Base-by-base conservation (phyloP, 2,329 filamentous ascomycete genomes). In the Ramularia endophylla region DNA sequence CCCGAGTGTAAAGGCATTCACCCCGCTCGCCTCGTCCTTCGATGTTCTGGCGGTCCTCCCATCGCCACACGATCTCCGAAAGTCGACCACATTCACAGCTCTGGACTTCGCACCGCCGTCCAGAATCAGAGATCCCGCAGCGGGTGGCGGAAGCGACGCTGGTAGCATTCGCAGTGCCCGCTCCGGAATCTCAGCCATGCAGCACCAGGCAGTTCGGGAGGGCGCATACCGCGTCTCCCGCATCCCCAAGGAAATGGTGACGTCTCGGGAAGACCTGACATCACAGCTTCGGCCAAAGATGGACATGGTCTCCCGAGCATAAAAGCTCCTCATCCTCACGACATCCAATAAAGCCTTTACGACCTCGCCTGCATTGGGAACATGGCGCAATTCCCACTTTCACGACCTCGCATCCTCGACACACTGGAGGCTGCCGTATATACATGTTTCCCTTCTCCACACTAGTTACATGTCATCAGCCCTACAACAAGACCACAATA, bases 151-250 rank as follows among this genome's bases (percentile, higher is more conserved):
- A 41, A 71, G 67, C 18, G 70, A 73, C 43, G 66, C 68, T 7
- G 70, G 68, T 37, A 70, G 66, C 29, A 70, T 74, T 46, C 75
- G 75, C 54, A 86, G 85, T 65, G 87, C 86, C 68, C 76, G 80
- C 36, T 87, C 81, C 31, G 87, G 85, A 37, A 81, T 94, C 54
- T 94, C 87, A 4, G 73, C 78, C 3, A 67, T 74, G 38, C 78
- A 88, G 58, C 68, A 79, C 38, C 71, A 80, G 46, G 83, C 86
- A 55, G 81, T 95, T 55, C 85, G 88, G 51, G 77, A 70, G 43
- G 89, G 89, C 51, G 88, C 87, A 33, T 90, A 94, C 57, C 85
- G 89, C 48, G 79, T 95, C 51, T 92, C 86, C 60, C 81, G 85
- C 36, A 75, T 95, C 46, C 88, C 89, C 0, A 81, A 80, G 43